These are phyloP conservation scores for Fusarium pininemorale DNA, from an alignment of 2,329 filamentous ascomycete genomes.

Conservation along the genomic window DNA sequence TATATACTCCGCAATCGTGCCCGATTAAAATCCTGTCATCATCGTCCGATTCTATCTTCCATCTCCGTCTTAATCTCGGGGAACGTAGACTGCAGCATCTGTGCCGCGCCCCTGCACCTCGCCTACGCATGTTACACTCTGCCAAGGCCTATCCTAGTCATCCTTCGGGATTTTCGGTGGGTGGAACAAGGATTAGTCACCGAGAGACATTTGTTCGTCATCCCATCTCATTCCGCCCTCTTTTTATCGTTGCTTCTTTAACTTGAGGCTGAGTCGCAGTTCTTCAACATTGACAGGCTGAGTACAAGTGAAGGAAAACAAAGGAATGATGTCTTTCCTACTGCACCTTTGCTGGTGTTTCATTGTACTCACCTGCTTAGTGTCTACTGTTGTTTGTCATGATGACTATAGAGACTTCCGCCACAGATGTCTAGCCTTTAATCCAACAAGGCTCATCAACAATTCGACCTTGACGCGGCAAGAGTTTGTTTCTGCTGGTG, in stretches of 20 bases:
- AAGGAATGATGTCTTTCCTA: neutral
- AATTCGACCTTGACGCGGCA: slow-evolving; percentile 21
- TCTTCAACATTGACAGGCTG: neutral
- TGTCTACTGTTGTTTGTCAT: neutral
- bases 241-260: neutral
- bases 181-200: neutral
- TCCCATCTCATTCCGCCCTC: neutral
- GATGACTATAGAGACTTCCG: neutral
- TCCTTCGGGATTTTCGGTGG: neutral
- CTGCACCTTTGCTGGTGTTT: neutral
- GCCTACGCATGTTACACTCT: neutral
- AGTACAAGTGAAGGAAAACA: neutral
- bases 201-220: neutral
- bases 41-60: neutral
- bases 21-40: neutral
- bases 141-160: neutral
- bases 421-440: neutral
- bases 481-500: slow-evolving; percentile 1
- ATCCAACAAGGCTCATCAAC: neutral
- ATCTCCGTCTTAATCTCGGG: neutral
- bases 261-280: neutral
- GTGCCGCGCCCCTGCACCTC: neutral
- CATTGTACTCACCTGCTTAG: neutral
- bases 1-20: neutral
- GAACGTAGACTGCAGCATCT: neutral